phyloP scores from a whole-genome alignment of 352 stramenopile species.

The Phytophthora crassamura region DNA sequence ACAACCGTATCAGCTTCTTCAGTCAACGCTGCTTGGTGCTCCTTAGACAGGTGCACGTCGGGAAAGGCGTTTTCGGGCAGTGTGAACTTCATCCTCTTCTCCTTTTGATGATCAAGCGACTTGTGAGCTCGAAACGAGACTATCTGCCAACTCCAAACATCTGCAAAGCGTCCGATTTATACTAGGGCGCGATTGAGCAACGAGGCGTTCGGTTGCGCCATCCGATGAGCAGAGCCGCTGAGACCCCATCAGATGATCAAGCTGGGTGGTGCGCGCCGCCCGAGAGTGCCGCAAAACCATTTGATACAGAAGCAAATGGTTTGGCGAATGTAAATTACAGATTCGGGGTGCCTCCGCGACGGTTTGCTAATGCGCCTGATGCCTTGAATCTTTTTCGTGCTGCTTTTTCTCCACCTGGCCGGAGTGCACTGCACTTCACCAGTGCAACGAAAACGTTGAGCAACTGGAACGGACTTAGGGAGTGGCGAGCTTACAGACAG shows the following conservation, averaged over 20 bases:
- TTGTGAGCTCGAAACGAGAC: background rate
- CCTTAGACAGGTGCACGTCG: conserved; percentile 25
- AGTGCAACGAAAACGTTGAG: too few relatives aligned
- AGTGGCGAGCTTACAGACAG: too few relatives aligned
- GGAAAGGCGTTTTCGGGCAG: conserved; percentile 41
- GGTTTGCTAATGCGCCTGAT: background rate
- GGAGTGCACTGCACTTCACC: too few relatives aligned
- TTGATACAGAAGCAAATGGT: conserved; percentile 1
- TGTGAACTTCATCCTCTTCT: conserved; percentile 39
- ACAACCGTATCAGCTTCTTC: conserved; percentile 44
- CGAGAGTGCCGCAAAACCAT: background rate
- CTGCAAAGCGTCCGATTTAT: background rate
- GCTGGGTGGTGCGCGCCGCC: background rate
- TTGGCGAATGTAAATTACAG: background rate
- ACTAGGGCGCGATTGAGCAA: too few relatives aligned
- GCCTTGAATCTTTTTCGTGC: too few relatives aligned
- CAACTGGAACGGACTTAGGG: too few relatives aligned
- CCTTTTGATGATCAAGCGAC: background rate
- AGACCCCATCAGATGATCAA: conserved; percentile 4
- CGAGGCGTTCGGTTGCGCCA: too few relatives aligned
- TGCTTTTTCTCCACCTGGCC: too few relatives aligned
- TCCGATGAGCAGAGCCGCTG: background rate
- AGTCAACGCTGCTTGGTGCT: conserved; percentile 27
- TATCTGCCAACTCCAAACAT: background rate
- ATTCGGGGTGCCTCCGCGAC: background rate